Evolutionary conservation across 495 filamentous ascomycete species (phyloP), one percentile per base, ranked within the genome.

Genomic region (Geopyxis carbonaria): DNA sequence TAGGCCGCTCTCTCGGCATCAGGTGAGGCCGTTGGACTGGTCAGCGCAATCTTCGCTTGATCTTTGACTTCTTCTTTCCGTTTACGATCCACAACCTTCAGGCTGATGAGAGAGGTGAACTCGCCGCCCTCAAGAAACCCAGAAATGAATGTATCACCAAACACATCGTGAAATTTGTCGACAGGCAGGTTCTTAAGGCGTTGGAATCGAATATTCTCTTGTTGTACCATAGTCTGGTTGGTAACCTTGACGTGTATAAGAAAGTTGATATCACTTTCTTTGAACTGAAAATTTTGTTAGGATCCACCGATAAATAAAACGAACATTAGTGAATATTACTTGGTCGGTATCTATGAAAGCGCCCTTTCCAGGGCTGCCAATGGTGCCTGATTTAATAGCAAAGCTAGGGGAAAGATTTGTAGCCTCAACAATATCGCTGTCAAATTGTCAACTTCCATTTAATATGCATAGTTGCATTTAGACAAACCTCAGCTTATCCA

Each of bases 261-360:
- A 21, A 14, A 39, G 36, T 39, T 39, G 36, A 39, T 16, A 18
- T 39, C 13, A 6, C 23, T 25, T 39, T 39, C 36, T 29, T 39
- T 39, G 16, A 39, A 39, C 36, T 36, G 24, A 13, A 7, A 7
- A 28, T 28, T 13, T n/a, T n/a, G n/a, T n/a, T n/a, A n/a, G n/a
- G n/a, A n/a, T n/a, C n/a, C n/a, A n/a, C n/a, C n/a, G n/a, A n/a
- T n/a, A n/a, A n/a, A n/a, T n/a, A n/a, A n/a, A n/a, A n/a, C n/a
- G n/a, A n/a, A n/a, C n/a, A n/a, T n/a, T n/a, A n/a, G n/a, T n/a
- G n/a, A n/a, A n/a, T n/a, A n/a, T n/a, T 4, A 22, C 33, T 15
- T 39, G 28, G 16, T 39, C 36, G 22, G 23, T 28, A 19, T 39
- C 36, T 11, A 39, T 39, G 22, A 39, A 39, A 15, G 23, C 36